Evolutionary conservation across 208 protist species (phyloP).

Genomic region (Trypanosoma avium): DNA sequence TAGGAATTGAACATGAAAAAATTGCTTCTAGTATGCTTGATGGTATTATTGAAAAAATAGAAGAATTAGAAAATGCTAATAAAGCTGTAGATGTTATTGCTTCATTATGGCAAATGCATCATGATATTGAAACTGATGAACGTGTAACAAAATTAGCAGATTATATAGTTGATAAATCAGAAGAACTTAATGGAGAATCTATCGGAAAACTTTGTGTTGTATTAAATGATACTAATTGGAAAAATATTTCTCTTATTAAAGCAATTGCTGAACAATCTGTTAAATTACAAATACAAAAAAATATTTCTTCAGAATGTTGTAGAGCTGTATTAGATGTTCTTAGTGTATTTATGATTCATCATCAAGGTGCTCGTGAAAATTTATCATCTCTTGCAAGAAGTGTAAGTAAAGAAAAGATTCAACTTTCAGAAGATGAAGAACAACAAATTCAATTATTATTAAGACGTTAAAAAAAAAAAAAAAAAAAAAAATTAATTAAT

Average conservation of each 20-base stretch:
- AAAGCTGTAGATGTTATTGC: conserved; percentile 45
- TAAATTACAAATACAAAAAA: conserved; percentile 31
- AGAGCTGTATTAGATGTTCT: conserved; percentile 72
- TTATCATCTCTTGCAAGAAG: conserved; percentile 64
- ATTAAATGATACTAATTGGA: conserved; percentile 49
- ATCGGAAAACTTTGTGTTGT: conserved; percentile 67
- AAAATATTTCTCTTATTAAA: conserved; percentile 37
- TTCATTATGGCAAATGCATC: conserved; percentile 68
- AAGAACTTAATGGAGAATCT: conserved; percentile 38
- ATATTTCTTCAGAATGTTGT: conserved; percentile 35
- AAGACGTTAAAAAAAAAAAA: conserved; percentile 23
- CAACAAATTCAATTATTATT: conserved; percentile 56
- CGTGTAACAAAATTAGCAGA: conserved; percentile 27
- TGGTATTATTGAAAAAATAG: conserved; percentile 16
- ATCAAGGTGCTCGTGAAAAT: conserved; percentile 42
- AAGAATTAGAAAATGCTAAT: conserved; percentile 44
- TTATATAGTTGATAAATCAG: conserved; percentile 35
- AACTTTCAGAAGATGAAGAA: conserved; percentile 67
- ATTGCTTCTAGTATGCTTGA: conserved; percentile 36
- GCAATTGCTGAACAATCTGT: conserved; percentile 52
- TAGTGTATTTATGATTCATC: conserved; percentile 40
- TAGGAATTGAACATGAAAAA: conserved; percentile 43
- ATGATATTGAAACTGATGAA: conserved; percentile 29
- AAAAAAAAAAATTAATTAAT: neutral
- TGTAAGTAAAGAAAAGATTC: conserved; percentile 64